A percentile compares a stretch with the other conserved stretches of the same genome.
Conservation (phyloP, 139 green algal species). For the Nannochloris sp. region DNA sequence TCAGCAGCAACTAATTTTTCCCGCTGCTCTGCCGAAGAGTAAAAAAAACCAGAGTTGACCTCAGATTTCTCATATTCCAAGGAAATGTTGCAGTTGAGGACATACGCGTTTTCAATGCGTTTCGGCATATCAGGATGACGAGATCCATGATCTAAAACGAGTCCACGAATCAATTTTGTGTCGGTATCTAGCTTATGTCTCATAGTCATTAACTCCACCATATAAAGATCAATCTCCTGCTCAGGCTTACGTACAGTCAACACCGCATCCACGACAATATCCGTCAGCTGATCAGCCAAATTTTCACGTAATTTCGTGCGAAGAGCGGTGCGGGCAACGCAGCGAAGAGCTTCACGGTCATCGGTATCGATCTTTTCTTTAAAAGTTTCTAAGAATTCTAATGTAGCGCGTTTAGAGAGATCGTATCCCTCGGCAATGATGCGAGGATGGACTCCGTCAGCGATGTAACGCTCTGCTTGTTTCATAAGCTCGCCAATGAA, state of each 20-base stretch:
- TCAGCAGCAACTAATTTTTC: constrained; percentile 96
- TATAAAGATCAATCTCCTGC: constrained; percentile 90
- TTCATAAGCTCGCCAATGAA: constrained; percentile 99
- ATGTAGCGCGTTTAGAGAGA: constrained; percentile 70
- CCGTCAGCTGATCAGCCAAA: constrained; percentile 84
- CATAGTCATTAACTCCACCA: constrained; percentile 99
- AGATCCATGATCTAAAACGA: constrained; percentile 96
- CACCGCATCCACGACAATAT: constrained; percentile 83
- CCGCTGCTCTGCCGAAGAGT: constrained; percentile 88
- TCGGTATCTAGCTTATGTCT: constrained; percentile 92
- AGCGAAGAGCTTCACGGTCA: constrained; percentile 74
- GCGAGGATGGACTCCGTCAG: constrained; percentile 91
- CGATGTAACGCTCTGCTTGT: constrained; percentile 89
- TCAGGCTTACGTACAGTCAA: constrained; percentile 64
- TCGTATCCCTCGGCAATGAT: constrained; percentile 94
- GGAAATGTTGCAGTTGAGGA: constrained; percentile 95
- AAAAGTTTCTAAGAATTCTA: constrained; percentile 89
- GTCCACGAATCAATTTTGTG: constrained; percentile 81
- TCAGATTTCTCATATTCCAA: constrained; percentile 99
- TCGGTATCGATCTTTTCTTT: constrained; percentile 50
- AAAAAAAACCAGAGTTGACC: constrained; percentile 98
- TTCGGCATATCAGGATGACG: constrained; percentile 98
- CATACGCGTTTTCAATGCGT: constrained; percentile 80
- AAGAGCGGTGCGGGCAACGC: constrained; percentile 86
- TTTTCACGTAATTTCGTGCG: constrained; percentile 82